A percentile compares a stretch with the other conserved stretches of the same genome.
Evolutionary conservation across 2,329 filamentous ascomycete genomes (phyloP).

Genomic region (Pyrenophora graminea): DNA sequence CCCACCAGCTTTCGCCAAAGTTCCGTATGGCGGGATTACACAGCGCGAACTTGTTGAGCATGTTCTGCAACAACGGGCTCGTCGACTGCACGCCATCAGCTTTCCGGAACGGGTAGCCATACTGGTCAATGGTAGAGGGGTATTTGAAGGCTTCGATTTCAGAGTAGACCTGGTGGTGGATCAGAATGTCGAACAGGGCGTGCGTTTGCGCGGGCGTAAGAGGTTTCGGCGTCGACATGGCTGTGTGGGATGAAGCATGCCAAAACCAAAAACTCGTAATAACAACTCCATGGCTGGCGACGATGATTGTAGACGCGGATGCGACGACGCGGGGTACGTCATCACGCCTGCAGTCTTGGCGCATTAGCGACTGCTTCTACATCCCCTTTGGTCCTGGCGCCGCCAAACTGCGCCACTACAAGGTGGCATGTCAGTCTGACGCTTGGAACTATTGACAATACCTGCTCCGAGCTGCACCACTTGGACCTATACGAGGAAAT

Average conservation of each 20-base stretch:
- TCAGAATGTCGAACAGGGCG: slow-evolving; percentile 60
- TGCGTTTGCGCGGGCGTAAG: slow-evolving; percentile 54
- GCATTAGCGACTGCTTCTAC: slow-evolving; percentile 2
- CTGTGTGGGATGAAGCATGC: slow-evolving; percentile 4
- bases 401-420: no score
- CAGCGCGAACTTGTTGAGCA: slow-evolving; percentile 68
- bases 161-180: slow-evolving; percentile 59
- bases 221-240: slow-evolving; percentile 24
- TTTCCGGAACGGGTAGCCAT: slow-evolving; percentile 70
- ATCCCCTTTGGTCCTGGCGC: no score
- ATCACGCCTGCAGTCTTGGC: slow-evolving; percentile 13
- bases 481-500: no score
- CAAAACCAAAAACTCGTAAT: not conserved
- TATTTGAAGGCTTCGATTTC: slow-evolving; percentile 75
- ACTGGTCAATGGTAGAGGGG: slow-evolving; percentile 65
- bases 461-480: no score
- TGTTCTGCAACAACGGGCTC: slow-evolving; percentile 69
- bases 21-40: slow-evolving; percentile 68
- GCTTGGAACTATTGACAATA: no score
- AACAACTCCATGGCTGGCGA: slow-evolving; percentile 2
- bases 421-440: no score
- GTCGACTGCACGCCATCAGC: slow-evolving; percentile 53
- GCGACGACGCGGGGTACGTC: slow-evolving; percentile 19
- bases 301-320: slow-evolving; percentile 12
- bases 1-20: slow-evolving; percentile 55